Evolutionary conservation across 1,284 basidiomycete species (phyloP).

Genomic region (Cryptococcus depauperatus): DNA sequence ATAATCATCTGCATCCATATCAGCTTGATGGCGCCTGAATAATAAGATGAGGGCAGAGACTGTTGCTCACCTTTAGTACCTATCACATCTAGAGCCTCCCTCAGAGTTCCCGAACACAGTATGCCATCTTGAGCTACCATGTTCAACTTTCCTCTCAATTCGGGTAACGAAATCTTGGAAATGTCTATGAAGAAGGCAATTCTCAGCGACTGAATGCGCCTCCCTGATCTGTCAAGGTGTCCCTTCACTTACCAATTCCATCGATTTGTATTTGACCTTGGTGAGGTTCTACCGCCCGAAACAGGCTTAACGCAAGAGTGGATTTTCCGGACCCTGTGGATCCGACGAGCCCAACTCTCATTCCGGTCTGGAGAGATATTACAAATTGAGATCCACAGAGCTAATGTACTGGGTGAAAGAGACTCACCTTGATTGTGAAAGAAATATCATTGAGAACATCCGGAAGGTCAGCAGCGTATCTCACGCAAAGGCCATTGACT

Average conservation of each 20-base stretch:
- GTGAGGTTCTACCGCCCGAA: constrained; percentile 61
- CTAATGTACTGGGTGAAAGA: neutral
- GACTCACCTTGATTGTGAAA: constrained; percentile 51
- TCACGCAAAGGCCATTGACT: constrained; percentile 57
- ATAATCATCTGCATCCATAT: constrained; percentile 41
- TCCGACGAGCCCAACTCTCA: constrained; percentile 72
- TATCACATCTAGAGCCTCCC: constrained; percentile 56
- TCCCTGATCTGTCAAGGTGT: no score
- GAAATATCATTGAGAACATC: constrained; percentile 61
- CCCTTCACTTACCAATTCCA: constrained; percentile 49
- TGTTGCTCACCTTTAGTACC: constrained; percentile 18
- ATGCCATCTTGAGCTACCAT: constrained; percentile 47
- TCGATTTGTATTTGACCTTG: constrained; percentile 64
- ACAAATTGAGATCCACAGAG: neutral
- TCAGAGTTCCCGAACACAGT: constrained; percentile 50
- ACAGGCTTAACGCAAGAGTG: constrained; percentile 59
- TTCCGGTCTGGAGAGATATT: constrained; percentile 53
- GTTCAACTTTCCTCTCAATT: constrained; percentile 56
- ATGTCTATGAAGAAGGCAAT: constrained; percentile 41
- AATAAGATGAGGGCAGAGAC: neutral
- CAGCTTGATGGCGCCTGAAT: neutral
- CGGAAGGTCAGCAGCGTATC: constrained; percentile 64
- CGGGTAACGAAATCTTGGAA: constrained; percentile 51
- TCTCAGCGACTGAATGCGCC: no score
- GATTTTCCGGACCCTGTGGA: constrained; percentile 61